Conservation (phyloP, 768 basidiomycete genomes). For the Suillus bovinus region DNA sequence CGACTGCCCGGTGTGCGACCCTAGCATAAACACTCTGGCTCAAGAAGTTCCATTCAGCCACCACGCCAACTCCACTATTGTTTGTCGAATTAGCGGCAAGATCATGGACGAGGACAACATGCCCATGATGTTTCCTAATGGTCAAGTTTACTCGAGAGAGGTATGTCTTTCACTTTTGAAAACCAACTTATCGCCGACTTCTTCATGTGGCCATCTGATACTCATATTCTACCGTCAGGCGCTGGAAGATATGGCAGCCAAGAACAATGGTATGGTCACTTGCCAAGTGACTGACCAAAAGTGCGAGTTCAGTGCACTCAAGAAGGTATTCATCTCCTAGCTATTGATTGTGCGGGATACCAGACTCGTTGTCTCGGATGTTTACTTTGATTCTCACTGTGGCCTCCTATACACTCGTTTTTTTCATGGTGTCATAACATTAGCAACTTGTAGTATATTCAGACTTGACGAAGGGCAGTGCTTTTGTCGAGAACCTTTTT, state of each 20-base stretch:
- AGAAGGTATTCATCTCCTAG: conserved; percentile 92
- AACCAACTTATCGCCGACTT: conserved; percentile 3
- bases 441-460: neutral
- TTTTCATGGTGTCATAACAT: conserved; percentile 10
- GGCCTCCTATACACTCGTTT: neutral
- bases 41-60: conserved; percentile 89
- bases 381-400: neutral
- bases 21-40: conserved; percentile 73
- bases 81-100: conserved; percentile 86
- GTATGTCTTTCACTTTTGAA: conserved; percentile 42
- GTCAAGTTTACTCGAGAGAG: conserved; percentile 92
- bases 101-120: conserved; percentile 96
- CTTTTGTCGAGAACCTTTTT: neutral
- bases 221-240: conserved; percentile 50
- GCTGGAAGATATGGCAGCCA: conserved; percentile 83
- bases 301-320: conserved; percentile 64
- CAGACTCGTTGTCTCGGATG: neutral
- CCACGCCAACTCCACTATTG: conserved; percentile 94
- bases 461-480: neutral
- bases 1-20: conserved; percentile 91
- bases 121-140: conserved; percentile 90
- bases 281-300: conserved; percentile 75
- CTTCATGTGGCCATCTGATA: conserved; percentile 10
- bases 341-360: neutral
- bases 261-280: conserved; percentile 75